Base-by-base conservation (phyloP, 2,329 filamentous ascomycete genomes). In the Akanthomyces uredinophilus region DNA sequence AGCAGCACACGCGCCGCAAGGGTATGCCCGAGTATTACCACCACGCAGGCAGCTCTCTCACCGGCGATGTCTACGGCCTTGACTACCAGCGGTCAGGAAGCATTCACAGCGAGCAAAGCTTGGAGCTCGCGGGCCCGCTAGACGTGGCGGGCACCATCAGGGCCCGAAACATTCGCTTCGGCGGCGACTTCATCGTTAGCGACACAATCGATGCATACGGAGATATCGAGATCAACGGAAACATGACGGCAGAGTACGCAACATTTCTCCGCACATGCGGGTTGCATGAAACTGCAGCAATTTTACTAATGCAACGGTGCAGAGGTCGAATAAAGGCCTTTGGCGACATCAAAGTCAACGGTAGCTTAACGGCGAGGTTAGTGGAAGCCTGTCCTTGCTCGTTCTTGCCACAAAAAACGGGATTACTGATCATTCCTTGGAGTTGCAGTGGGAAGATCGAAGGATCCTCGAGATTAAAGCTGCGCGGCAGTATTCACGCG, bases 181-280 rank as follows among this genome's bases (percentile, higher is more conserved):
- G 73, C 4, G 80, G 78, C 3, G 76, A 80, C 59, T 74, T 82
- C 49, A 69, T 71, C 20, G 72, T 82, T n/a, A 70, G 70, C 5
- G 78, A 79, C 35, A 74, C 74, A 58, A 72, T 81, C 35, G 78
- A 82, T 64, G 79, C 78, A 13, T 81, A 81, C 55, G 78, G 78
- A 4, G 70, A 71, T 59, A 74, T 81, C 43, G 71, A 72, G 5
- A 71, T 81, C 32, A 73, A 73, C 20, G 79, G 79, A 41, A 77
- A 70, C 54, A 64, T 81, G 63, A 75, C 69, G 16, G 80, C 77
- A 73, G 72, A 72, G 79, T 80, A 67, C 60, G 35, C 22, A 4
- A 18, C 71, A 52, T 32, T 39, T 20, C 29, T 8, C 43, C 8
- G 43, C 22, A 20, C 7, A 39, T 32, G 10, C 16, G n/a, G 5